phyloP scores from a whole-genome alignment of 139 green algal genomes.

The Trebouxia sp. region DNA sequence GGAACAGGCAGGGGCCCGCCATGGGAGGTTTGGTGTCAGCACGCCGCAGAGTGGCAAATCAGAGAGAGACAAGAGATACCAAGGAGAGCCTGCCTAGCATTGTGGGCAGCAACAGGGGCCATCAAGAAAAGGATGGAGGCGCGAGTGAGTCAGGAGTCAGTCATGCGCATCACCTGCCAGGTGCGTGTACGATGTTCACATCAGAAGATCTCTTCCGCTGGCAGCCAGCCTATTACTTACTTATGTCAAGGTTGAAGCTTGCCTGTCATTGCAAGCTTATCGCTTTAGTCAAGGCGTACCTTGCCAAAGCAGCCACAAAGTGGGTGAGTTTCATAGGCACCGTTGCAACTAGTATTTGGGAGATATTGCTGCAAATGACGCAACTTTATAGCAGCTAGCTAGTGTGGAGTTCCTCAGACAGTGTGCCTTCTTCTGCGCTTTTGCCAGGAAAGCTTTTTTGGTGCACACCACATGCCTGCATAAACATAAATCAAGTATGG shows the following conservation, averaged over 20 bases:
- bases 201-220: not conserved
- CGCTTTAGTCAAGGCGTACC: not conserved
- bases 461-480: not conserved
- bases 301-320: not conserved
- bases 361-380: no score
- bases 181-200: not conserved
- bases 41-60: conserved; percentile 1
- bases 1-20: not conserved
- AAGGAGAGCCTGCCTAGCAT: conserved; percentile 22
- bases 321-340: no score
- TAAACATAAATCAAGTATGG: not conserved
- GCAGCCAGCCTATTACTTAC: not conserved
- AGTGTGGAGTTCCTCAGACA: not conserved
- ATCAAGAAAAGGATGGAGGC: conserved; percentile 3
- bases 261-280: not conserved
- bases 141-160: conserved; percentile 17
- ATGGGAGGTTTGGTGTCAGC: not conserved
- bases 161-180: conserved; percentile 20
- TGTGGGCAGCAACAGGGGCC: conserved; percentile 25
- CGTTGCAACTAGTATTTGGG: no score
- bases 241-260: not conserved
- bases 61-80: conserved; percentile 8
- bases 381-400: no score
- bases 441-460: not conserved
- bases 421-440: not conserved